Percentiles rank a stretch among this genome's conserved stretches.
phyloP scores from a whole-genome alignment of 2,329 filamentous ascomycete genomes.

The Ceratocystis cubensis region DNA sequence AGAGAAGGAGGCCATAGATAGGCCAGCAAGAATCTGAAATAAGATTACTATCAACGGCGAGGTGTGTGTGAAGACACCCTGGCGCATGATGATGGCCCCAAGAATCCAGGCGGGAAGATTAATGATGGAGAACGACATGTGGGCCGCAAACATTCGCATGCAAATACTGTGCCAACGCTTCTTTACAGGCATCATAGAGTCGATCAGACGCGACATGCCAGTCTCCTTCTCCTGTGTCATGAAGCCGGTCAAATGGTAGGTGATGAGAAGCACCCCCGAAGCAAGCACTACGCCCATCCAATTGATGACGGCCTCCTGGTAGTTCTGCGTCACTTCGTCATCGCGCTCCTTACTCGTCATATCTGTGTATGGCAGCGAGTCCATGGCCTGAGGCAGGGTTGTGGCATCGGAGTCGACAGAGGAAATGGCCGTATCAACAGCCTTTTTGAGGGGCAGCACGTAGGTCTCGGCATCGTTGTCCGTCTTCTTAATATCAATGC shows the following conservation, averaged over 20 bases:
- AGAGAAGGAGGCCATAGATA: slow-evolving; percentile 67
- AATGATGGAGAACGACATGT: slow-evolving; percentile 65
- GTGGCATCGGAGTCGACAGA: slow-evolving; percentile 30
- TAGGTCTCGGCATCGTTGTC: slow-evolving; percentile 69
- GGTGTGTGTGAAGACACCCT: slow-evolving; percentile 53
- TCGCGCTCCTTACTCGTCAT: slow-evolving; percentile 54
- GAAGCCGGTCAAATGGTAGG: slow-evolving; percentile 76
- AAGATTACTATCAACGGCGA: slow-evolving; percentile 54
- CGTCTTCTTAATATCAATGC: slow-evolving; percentile 50
- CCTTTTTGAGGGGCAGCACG: slow-evolving; percentile 63
- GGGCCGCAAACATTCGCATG: slow-evolving; percentile 64
- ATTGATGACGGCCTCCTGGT: slow-evolving; percentile 56
- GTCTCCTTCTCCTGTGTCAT: slow-evolving; percentile 75
- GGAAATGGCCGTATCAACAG: slow-evolving; percentile 63
- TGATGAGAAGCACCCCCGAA: slow-evolving; percentile 65
- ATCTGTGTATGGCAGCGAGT: slow-evolving; percentile 67
- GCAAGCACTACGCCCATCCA: slow-evolving; percentile 70
- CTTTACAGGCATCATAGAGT: slow-evolving; percentile 77
- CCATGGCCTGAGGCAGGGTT: slow-evolving; percentile 34
- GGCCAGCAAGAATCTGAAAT: slow-evolving; percentile 62
- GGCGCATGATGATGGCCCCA: slow-evolving; percentile 51
- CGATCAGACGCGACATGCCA: slow-evolving; percentile 77
- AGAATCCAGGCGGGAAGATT: slow-evolving; percentile 77
- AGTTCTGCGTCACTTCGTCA: slow-evolving; percentile 51
- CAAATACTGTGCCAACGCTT: slow-evolving; percentile 64